phyloP scores from a whole-genome alignment of 176 grass and related monocot species.

The Urochloa ruziziensis region DNA sequence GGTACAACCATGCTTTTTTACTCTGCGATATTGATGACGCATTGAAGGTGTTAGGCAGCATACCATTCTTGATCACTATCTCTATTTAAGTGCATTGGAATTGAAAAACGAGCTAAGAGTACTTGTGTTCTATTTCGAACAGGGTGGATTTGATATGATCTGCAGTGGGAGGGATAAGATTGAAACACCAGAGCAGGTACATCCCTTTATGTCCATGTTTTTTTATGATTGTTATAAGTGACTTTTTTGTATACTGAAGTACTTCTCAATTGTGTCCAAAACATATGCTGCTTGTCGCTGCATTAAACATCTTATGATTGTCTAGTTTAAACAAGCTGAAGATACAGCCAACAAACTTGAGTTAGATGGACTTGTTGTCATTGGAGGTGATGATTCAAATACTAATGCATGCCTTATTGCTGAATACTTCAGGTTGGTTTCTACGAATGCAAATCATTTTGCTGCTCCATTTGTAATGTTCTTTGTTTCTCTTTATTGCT shows the following conservation, averaged over 20 bases:
- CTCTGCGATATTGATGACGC: not conserved
- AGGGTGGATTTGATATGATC: conserved; percentile 99
- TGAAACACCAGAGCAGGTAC: conserved; percentile 97
- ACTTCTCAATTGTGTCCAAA: not conserved
- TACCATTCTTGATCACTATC: not conserved
- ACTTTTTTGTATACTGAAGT: not conserved
- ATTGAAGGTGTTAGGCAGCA: not conserved
- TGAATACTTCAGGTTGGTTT: conserved; percentile 84
- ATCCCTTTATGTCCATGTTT: not conserved
- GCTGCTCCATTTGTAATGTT: not conserved
- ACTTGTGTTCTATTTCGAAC: not conserved
- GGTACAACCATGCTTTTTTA: not conserved
- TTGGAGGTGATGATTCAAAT: conserved; percentile 98
- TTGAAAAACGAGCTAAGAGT: not conserved
- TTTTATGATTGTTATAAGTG: not conserved
- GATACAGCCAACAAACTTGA: conserved; percentile 79
- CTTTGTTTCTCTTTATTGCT: not conserved
- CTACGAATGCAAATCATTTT: not conserved
- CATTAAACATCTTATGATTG: not conserved
- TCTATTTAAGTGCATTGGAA: not conserved
- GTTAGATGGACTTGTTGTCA: conserved; percentile 97
- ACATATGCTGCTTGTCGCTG: not conserved
- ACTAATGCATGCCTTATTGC: conserved; percentile 97
- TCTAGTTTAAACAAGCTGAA: conserved; percentile 97
- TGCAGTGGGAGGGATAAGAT: conserved; percentile 99